A percentile compares a stretch with the other conserved stretches of the same genome.
Evolutionary conservation across 2,329 filamentous ascomycete species (phyloP).

Genomic region (Exutisphaerella laricina): DNA sequence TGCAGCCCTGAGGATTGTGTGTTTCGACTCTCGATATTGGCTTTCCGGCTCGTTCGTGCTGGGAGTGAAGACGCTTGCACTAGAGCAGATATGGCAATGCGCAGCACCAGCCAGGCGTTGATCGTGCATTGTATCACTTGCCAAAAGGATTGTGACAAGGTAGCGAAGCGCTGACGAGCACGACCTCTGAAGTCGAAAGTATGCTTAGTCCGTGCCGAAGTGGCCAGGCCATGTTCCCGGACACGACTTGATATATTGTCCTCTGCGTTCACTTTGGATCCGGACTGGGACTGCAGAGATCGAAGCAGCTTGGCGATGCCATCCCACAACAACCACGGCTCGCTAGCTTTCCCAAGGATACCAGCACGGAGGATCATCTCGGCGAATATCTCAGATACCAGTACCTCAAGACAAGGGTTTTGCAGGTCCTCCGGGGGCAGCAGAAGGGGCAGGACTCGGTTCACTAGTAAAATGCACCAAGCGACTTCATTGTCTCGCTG

Average conservation of each 20-base stretch:
- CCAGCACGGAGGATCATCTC: conserved; percentile 84
- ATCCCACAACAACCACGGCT: conserved; percentile 88
- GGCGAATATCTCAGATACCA: conserved; percentile 82
- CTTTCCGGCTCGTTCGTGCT: conserved; percentile 41
- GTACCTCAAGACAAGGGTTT: conserved; percentile 74
- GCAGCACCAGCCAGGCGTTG: conserved; percentile 49
- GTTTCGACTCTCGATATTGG: too few species aligned
- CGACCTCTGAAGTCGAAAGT: too few species aligned
- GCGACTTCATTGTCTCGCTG: conserved; percentile 72
- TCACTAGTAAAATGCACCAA: conserved; percentile 84
- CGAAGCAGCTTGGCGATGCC: conserved; percentile 66
- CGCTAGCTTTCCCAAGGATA: conserved; percentile 71
- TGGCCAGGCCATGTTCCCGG: conserved; percentile 53
- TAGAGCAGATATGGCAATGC: conserved; percentile 60
- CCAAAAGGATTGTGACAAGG: conserved; percentile 16
- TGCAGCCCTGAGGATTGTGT: too few species aligned
- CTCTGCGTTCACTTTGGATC: conserved; percentile 18
- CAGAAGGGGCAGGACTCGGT: conserved; percentile 73
- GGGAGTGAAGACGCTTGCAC: conserved; percentile 64
- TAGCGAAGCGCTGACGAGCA: conserved; percentile 15
- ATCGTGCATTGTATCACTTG: conserved; percentile 13
- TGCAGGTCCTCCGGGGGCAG: conserved; percentile 89
- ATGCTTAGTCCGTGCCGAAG: conserved; percentile 23
- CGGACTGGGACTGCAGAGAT: conserved; percentile 25
- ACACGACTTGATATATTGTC: conserved; percentile 40